Conservation (phyloP, 208 protist species). For the Leishmania gerbilli region DNA sequence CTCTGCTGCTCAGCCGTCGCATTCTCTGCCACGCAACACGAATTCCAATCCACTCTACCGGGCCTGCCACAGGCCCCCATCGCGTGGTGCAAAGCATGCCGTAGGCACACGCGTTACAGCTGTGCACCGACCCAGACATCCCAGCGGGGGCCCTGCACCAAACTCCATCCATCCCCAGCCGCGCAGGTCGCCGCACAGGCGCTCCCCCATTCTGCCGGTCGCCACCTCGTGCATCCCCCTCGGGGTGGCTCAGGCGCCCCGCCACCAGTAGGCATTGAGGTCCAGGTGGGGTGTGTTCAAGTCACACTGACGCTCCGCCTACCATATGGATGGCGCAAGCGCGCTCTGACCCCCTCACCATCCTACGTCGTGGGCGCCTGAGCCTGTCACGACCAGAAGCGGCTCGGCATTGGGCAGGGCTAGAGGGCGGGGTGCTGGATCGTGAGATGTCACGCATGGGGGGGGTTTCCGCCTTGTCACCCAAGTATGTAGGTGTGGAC, state of each 20-base stretch:
- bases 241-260: not conserved
- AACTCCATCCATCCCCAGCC: not conserved
- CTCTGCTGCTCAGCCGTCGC: not conserved
- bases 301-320: not conserved
- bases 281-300: not conserved
- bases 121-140: not conserved
- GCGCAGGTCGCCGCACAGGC: not conserved
- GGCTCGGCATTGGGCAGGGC: no score
- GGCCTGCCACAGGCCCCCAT: not conserved
- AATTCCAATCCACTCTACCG: not conserved
- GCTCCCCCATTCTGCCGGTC: not conserved
- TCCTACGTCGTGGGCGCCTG: not conserved
- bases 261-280: not conserved
- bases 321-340: not conserved
- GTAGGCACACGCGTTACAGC: not conserved
- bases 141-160: not conserved
- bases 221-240: not conserved
- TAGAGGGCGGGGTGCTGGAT: not conserved
- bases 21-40: not conserved
- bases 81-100: not conserved
- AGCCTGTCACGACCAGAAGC: no score
- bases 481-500: not conserved
- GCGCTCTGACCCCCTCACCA: not conserved
- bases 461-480: not conserved
- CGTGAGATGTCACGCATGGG: not conserved